phyloP scores from a whole-genome alignment of 129 eudicot species.

The Deinandra increscens region DNA sequence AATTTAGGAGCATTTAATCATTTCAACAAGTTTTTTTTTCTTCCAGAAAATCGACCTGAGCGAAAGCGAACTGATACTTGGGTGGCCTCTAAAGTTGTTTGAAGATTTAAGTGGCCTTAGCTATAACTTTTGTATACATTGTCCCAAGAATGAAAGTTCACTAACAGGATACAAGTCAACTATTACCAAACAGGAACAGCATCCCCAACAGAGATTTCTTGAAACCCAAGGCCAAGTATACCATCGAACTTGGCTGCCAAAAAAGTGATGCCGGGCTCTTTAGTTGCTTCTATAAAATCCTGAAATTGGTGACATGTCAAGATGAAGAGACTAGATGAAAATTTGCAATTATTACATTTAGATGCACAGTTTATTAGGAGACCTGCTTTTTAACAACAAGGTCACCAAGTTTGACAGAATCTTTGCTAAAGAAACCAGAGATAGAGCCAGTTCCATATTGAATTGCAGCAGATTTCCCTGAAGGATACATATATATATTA shows the following conservation, averaged over 20 bases:
- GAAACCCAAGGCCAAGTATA: conserved; percentile 63
- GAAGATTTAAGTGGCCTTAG: neutral
- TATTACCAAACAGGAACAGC: conserved; percentile 57
- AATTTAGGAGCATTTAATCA: neutral
- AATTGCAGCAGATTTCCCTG: conserved; percentile 48
- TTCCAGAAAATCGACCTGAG: neutral
- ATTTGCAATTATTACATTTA: conserved; percentile 7
- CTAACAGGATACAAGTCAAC: conserved; percentile 7
- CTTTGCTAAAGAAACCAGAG: conserved; percentile 60
- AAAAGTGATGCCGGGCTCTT: conserved; percentile 47
- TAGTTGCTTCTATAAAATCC: conserved; percentile 60
- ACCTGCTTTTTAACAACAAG: conserved; percentile 58
- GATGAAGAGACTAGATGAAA: conserved; percentile 8
- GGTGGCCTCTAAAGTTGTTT: neutral
- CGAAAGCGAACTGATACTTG: neutral
- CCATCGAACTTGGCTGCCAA: conserved; percentile 58
- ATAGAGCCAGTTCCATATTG: conserved; percentile 54
- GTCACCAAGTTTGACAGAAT: conserved; percentile 50
- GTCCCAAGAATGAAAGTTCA: conserved; percentile 10
- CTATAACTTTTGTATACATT: neutral
- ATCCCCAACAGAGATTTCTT: conserved; percentile 40
- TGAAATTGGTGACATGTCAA: conserved; percentile 15
- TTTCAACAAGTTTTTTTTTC: neutral
- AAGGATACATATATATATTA: neutral
- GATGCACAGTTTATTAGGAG: neutral